A percentile compares a stretch with the other conserved stretches of the same genome.
Evolutionary conservation across 305 asterid genomes (phyloP).

Genomic region (Euphrasia arctica): DNA sequence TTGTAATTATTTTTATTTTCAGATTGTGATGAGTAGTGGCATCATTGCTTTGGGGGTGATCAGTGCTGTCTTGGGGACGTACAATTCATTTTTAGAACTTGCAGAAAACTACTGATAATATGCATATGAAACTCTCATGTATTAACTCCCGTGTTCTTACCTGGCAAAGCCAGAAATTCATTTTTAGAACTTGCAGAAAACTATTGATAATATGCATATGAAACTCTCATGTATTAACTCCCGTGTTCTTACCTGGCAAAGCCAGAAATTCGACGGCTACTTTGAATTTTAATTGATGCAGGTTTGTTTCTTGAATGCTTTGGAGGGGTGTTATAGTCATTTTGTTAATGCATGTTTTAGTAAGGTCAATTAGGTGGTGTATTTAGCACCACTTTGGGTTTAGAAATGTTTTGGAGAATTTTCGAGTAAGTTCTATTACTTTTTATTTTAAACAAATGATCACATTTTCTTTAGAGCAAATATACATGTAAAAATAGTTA

Average conservation of each 20-base stretch:
- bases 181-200: conserved; percentile 31
- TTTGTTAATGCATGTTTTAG: neutral
- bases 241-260: neutral
- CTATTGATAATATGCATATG: conserved; percentile 26
- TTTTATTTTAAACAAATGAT: no score
- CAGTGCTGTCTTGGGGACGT: conserved; percentile 48
- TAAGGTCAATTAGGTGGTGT: neutral
- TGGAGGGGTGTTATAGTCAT: neutral
- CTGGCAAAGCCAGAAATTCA: conserved; percentile 21
- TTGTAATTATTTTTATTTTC: neutral
- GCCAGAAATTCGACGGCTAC: neutral
- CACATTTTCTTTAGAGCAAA: no score
- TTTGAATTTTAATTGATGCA: neutral
- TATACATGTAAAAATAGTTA: no score
- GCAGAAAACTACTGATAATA: conserved; percentile 31
- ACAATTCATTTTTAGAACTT: conserved; percentile 40
- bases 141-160: neutral
- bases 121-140: neutral
- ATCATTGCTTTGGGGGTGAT: conserved; percentile 48
- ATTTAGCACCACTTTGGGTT: neutral
- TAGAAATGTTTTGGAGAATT: no score
- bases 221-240: neutral
- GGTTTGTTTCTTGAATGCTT: neutral
- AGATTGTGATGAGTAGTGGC: conserved; percentile 42
- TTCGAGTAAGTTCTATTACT: no score